These are phyloP conservation scores for Rhododendron kiyosumense DNA, from an alignment of 148 eudicot genomes.

Conservation along the genomic window DNA sequence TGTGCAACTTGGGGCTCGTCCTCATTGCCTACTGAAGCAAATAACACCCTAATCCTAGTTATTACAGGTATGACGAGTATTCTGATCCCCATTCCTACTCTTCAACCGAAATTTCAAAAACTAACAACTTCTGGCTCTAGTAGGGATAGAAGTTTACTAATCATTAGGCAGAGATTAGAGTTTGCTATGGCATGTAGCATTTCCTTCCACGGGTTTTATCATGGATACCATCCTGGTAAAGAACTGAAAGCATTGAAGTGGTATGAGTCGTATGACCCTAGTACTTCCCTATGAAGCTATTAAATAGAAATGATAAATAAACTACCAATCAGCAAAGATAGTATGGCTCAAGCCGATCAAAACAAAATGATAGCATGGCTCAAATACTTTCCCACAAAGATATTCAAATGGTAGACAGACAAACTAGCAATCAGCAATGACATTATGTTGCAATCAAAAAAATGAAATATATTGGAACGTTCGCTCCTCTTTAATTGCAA, in stretches of 20 bases:
- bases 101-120: background rate
- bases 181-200: background rate
- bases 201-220: background rate
- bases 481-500: background rate
- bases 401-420: no score
- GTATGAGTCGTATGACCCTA: background rate
- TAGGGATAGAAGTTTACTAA: background rate
- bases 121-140: background rate
- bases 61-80: background rate
- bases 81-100: background rate
- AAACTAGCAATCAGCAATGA: background rate
- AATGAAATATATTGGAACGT: background rate
- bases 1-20: background rate
- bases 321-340: background rate
- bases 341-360: background rate
- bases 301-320: background rate
- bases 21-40: background rate
- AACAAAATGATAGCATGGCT: background rate
- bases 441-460: background rate
- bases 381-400: background rate
- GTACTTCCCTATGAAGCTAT: background rate
- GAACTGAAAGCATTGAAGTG: background rate
- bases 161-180: background rate
- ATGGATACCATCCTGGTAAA: background rate
- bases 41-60: background rate